Evolutionary conservation across 495 filamentous ascomycete genomes (phyloP), one percentile per base, ranked within the genome.

Genomic region (Neurospora sp.): DNA sequence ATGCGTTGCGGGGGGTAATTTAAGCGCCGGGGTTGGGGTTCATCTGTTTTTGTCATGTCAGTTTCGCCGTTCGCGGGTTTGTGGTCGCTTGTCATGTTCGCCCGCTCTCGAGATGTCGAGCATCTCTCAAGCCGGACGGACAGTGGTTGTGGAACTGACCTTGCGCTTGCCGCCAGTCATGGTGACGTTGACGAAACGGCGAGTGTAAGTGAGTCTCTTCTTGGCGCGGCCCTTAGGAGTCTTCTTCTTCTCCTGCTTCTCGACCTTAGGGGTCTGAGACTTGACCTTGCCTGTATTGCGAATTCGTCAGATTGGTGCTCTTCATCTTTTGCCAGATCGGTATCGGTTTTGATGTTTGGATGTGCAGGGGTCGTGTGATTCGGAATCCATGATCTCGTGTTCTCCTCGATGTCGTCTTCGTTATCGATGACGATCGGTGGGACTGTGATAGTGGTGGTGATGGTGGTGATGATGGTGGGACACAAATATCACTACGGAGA

Each of bases 111-210:
- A 38, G 5, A 5, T 9, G 5, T 42, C 40, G 14, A 6, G 9
- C 3, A 35, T 18, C 31, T n/a, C n/a, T 40, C 65, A 65, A 12
- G 40, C 10, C 22, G 18, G 18, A 37, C 37, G 18, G 18, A 37
- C 22, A 3, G 22, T 0, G 31, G 6, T 20, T 70, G 31, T 42
- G 27, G 3, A 70, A 68, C 80, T 75, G 72, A 96, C 94, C 95
- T 98, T 98, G 85, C 96, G 89, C 95, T 99, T 99, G 85, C 96
- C 96, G 84, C 96, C 96, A 73, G 96, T 97, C 89, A 98, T 88
- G 79, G 94, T 97, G 82, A 99, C 94, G 88, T 98, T 99, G 77
- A 99, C 96, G 89, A 99, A 99, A 78, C 96, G 94, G 83, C 96
- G 92, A 78, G 94, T 98, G 89, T 99, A 99, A 76, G 87, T 88